phyloP scores from a whole-genome alignment of 345 rosid species.

The Boechera retrofracta region DNA sequence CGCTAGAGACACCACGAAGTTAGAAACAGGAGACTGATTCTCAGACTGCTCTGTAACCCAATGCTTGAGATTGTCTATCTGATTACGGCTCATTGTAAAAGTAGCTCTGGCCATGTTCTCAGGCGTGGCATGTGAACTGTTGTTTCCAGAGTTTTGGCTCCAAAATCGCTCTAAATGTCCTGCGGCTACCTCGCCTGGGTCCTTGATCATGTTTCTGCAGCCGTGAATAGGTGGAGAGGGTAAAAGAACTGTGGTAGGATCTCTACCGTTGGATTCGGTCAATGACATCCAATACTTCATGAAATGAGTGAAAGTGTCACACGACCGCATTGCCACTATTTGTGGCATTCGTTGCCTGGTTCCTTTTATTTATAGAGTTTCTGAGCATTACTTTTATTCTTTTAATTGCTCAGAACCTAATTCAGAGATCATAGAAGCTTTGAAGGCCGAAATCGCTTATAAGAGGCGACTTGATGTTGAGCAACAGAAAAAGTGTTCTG shows the following conservation, averaged over 20 bases:
- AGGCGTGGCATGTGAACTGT: slow-evolving; percentile 6
- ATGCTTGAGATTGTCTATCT: slow-evolving; percentile 42
- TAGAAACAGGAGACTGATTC: slow-evolving; percentile 26
- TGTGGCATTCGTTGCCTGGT: not conserved
- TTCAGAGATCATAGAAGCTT: not conserved
- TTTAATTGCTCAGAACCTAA: not conserved
- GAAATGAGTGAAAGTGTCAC: slow-evolving; percentile 29
- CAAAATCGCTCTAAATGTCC: slow-evolving; percentile 39
- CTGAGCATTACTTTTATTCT: not conserved
- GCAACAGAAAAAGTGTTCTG: not conserved
- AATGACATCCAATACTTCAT: slow-evolving; percentile 51
- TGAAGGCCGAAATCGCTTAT: not conserved
- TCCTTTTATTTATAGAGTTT: not conserved
- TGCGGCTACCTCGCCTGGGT: slow-evolving; percentile 40
- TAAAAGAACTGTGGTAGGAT: not conserved
- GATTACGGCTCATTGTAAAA: slow-evolving; percentile 34
- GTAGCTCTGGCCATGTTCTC: slow-evolving; percentile 47
- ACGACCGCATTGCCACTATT: not conserved
- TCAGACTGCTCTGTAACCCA: slow-evolving; percentile 31
- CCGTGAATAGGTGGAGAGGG: slow-evolving; percentile 29
- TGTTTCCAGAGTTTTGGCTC: slow-evolving; percentile 19
- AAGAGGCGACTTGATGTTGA: not conserved
- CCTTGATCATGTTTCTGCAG: slow-evolving; percentile 46
- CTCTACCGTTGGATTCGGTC: slow-evolving; percentile 22
- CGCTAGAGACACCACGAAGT: slow-evolving; percentile 48